Evolutionary conservation across 805 yeast species (phyloP).

Genomic region (Kuraishia capsulata): DNA sequence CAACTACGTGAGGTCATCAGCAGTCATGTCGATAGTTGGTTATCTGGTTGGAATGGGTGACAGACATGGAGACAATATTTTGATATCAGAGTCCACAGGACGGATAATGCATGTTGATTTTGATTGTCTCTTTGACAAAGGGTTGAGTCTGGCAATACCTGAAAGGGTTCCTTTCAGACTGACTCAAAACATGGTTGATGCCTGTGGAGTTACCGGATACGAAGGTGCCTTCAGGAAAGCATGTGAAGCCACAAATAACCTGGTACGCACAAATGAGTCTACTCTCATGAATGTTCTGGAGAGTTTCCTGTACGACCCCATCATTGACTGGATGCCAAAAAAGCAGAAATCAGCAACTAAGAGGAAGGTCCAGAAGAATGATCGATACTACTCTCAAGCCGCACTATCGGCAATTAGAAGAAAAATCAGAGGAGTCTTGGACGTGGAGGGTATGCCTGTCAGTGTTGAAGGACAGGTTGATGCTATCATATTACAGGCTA

Average conservation of each 20-base stretch:
- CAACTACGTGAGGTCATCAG: conserved; percentile 66
- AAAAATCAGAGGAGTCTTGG: conserved; percentile 76
- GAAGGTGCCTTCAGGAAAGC: conserved; percentile 86
- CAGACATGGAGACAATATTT: conserved; percentile 87
- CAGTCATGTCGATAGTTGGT: conserved; percentile 98
- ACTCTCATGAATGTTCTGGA: conserved; percentile 85
- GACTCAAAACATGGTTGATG: conserved; percentile 83
- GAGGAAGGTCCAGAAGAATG: conserved; percentile 13
- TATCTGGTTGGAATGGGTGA: conserved; percentile 92
- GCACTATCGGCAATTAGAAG: conserved; percentile 67
- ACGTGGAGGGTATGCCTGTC: conserved; percentile 75
- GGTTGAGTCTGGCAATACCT: conserved; percentile 63
- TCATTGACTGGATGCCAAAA: conserved; percentile 60
- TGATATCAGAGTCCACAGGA: conserved; percentile 67
- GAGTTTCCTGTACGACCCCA: conserved; percentile 87
- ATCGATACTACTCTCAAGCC: conserved; percentile 41
- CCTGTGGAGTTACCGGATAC: conserved; percentile 73
- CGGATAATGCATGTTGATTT: conserved; percentile 89
- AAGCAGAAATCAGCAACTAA: conserved; percentile 17
- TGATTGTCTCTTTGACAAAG: conserved; percentile 91
- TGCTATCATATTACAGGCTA: conserved; percentile 74
- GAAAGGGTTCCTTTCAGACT: conserved; percentile 92
- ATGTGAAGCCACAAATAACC: conserved; percentile 71
- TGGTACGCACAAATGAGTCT: conserved; percentile 73
- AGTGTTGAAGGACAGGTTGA: conserved; percentile 93